Evolutionary conservation across 1,284 basidiomycete genomes (phyloP).

Genomic region (Tetrapyrgos nigripes): DNA sequence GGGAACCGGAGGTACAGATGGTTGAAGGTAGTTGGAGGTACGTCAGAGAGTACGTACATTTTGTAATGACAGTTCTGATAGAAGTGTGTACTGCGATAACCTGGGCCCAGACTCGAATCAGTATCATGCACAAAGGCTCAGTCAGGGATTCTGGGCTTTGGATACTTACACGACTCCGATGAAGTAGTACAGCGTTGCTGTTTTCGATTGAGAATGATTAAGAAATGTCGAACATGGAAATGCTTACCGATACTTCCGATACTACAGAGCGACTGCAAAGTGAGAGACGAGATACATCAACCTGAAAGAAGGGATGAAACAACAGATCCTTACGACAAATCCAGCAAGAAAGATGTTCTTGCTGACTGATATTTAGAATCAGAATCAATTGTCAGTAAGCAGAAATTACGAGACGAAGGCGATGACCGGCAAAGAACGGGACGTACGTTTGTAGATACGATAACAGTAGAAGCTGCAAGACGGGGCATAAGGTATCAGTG

Average conservation of each 20-base stretch:
- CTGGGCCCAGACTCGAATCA: not conserved
- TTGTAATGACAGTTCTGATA: constrained; percentile 5
- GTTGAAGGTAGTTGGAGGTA: too few relatives aligned
- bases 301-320: not conserved
- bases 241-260: constrained; percentile 5
- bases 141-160: not conserved
- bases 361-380: constrained; percentile 12
- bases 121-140: not conserved
- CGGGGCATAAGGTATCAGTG: not conserved
- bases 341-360: constrained; percentile 6
- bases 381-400: not conserved
- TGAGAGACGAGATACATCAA: not conserved
- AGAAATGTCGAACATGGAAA: not conserved
- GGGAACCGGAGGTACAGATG: too few relatives aligned
- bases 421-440: too few relatives aligned
- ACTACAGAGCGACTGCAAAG: constrained; percentile 6
- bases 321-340: constrained; percentile 4
- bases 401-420: too few relatives aligned
- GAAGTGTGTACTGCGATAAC: constrained; percentile 7
- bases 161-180: constrained; percentile 1
- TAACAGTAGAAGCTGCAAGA: constrained; percentile 13
- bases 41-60: too few relatives aligned
- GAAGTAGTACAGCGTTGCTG: too few relatives aligned
- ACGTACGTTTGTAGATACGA: constrained; percentile 12
- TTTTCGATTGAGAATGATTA: not conserved